Conservation (phyloP, 495 filamentous ascomycete genomes). For the Daldinia vernicosa region DNA sequence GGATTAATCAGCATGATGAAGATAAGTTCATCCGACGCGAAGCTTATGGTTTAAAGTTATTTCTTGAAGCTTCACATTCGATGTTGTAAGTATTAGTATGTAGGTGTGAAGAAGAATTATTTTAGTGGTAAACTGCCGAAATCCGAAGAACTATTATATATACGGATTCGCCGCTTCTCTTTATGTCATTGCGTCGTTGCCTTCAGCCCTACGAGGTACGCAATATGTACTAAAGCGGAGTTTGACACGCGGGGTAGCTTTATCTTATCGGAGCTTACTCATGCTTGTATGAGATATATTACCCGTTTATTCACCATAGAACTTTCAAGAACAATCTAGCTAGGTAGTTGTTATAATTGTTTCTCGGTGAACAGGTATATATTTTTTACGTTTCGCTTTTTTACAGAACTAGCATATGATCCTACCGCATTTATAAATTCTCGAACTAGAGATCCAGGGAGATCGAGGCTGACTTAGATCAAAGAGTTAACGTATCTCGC, state of each 20-base stretch:
- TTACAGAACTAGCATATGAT: no score
- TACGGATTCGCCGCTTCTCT: constrained; percentile 15
- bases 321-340: no score
- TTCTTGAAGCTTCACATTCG: background rate
- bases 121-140: constrained; percentile 12
- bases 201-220: constrained; percentile 40
- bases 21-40: constrained; percentile 9
- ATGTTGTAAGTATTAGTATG: background rate
- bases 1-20: constrained; percentile 44
- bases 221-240: constrained; percentile 30
- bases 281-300: background rate
- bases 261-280: constrained; percentile 47
- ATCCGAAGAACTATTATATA: constrained; percentile 5
- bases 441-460: no score
- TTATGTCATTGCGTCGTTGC: constrained; percentile 43
- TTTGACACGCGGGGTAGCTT: constrained; percentile 46
- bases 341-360: no score
- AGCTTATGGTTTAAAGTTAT: background rate
- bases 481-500: no score
- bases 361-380: no score
- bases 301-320: background rate
- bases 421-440: no score
- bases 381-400: no score
- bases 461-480: no score
- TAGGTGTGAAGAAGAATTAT: background rate